phyloP scores from a whole-genome alignment of 805 yeast species.

The Yamadazyma nakazawae region DNA sequence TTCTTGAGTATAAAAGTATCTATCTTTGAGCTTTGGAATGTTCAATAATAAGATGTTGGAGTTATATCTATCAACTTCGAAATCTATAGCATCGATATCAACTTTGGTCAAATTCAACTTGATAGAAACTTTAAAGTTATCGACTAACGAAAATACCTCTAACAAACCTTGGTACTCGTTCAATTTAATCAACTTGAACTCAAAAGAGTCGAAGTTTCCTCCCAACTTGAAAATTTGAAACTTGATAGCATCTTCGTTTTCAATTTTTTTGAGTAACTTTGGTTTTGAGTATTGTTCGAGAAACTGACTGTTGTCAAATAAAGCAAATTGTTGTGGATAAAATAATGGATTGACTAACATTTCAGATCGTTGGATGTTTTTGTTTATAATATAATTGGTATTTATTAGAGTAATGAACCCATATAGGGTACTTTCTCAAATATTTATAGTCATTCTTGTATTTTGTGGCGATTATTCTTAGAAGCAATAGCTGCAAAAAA shows the following conservation, averaged over 20 bases:
- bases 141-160: constrained; percentile 26
- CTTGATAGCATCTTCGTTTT: constrained; percentile 32
- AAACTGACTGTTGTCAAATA: constrained; percentile 6
- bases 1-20: background rate
- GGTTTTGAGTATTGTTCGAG: constrained; percentile 17
- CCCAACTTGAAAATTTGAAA: constrained; percentile 33
- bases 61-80: constrained; percentile 27
- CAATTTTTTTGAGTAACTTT: constrained; percentile 33
- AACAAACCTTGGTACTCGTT: constrained; percentile 30
- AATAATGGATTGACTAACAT: constrained; percentile 19
- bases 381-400: background rate
- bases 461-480: background rate
- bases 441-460: constrained; percentile 5
- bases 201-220: constrained; percentile 34
- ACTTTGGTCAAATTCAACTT: constrained; percentile 29
- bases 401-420: background rate
- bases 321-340: constrained; percentile 8
- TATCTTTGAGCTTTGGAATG: constrained; percentile 26
- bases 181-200: constrained; percentile 26
- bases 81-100: constrained; percentile 30
- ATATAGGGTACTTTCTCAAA: background rate
- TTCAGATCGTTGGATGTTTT: constrained; percentile 3
- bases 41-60: constrained; percentile 33
- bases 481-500: constrained; percentile 4
- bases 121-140: constrained; percentile 30